Percentiles rank a stretch among this genome's conserved stretches.
Conservation (phyloP, 331 rosid species). For the Rhamnella rubrinervis region DNA sequence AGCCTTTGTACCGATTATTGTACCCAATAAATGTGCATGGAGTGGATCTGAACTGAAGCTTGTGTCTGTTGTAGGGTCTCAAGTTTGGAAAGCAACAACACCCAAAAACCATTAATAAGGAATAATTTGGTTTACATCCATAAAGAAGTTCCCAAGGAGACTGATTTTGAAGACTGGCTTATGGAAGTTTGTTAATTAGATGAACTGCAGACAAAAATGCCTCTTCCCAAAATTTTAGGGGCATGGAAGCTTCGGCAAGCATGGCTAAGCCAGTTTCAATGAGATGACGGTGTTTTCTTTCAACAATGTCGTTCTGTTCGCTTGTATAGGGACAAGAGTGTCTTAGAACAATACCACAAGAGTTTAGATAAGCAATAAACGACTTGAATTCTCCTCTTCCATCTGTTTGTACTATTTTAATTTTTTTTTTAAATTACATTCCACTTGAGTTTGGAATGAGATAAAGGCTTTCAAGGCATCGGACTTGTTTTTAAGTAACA, state of each 20-base stretch:
- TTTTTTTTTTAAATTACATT: too few relatives aligned
- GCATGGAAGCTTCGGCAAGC: background rate
- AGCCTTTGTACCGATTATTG: background rate
- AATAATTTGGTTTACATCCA: background rate
- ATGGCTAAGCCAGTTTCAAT: background rate
- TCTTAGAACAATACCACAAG: too few relatives aligned
- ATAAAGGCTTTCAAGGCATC: too few relatives aligned
- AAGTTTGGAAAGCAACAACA: background rate
- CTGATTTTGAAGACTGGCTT: background rate
- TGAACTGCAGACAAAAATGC: background rate
- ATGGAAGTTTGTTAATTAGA: background rate
- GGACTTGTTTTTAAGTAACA: too few relatives aligned
- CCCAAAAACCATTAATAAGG: background rate
- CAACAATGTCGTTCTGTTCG: too few relatives aligned
- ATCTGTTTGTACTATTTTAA: too few relatives aligned
- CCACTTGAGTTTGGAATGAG: too few relatives aligned
- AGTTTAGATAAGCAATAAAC: too few relatives aligned
- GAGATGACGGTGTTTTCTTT: background rate
- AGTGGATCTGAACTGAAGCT: background rate
- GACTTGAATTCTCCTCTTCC: too few relatives aligned
- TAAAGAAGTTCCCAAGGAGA: background rate
- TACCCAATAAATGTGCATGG: background rate
- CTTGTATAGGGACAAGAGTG: too few relatives aligned
- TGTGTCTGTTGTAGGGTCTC: background rate
- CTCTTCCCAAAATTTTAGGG: background rate